Base-by-base conservation (phyloP, 73 alveolate species). In the Stentor coeruleus region DNA sequence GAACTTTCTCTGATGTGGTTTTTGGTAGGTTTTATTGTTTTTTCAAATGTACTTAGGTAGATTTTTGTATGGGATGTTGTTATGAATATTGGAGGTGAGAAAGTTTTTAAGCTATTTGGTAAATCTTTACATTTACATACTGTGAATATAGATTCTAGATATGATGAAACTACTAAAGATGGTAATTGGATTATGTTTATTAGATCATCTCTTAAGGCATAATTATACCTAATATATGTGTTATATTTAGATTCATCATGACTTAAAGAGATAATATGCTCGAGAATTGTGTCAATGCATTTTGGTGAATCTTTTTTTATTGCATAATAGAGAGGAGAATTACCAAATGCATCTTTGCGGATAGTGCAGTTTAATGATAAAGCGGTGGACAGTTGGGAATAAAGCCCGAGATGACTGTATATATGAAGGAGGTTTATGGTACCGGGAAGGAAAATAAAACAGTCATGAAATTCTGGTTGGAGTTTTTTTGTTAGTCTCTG, bases 151-250 rank as follows among this genome's bases (percentile, higher is more conserved):
- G 42, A 26, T 1, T 66, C 79, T 20, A 66, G 79, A 66, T 20
- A 66, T 1, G 36, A 40, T 20, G 37, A 40, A 1, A 66, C 42
- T 26, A 20, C 26, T 20, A 15, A 40, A 66, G 79, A 66, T 20
- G n/a, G 39, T 28, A 31, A 26, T 1, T 66, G 40, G n/a, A 66
- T 20, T 1, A 66, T 20, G 1, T 66, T 33, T 20, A 66, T 26
- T 14, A 66, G 11, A 2, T 66, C 79, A 2, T 66, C 79, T 66
- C 79, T 20, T 26, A 66, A 33, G 36, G 79, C 79, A 66, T 11
- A 49, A 49, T 49, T 6, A 49, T 11, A 49, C 20, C 20, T 20
- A 11, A 49, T 49, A 49, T 49, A 49, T 20, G 6, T 20, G n/a
- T 66, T 31, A 37, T 28, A 66, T 20, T 14, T 15, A 66, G n/a